Percentiles rank a stretch among this genome's conserved stretches.
phyloP scores from a whole-genome alignment of 140 eudicot genomes.

The Senecio squalidus region DNA sequence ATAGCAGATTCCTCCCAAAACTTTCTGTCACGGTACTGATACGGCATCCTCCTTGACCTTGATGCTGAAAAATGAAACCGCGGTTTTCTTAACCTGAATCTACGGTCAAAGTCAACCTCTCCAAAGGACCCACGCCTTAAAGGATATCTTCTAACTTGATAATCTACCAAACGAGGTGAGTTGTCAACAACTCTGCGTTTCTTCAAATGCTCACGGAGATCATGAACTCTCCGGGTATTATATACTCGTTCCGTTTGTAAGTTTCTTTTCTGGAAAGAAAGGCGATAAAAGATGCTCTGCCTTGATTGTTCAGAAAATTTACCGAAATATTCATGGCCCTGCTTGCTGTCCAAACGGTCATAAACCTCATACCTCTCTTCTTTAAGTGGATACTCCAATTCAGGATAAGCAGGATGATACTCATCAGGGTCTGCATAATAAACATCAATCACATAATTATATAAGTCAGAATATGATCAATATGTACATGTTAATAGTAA shows the following conservation, averaged over 20 bases:
- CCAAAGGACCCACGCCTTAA: not conserved
- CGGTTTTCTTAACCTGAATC: constrained; percentile 22
- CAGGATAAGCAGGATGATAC: constrained; percentile 17
- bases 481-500: no score
- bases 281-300: constrained; percentile 26
- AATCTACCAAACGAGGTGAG: constrained; percentile 14
- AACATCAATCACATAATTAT: constrained; percentile 25
- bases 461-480: no score
- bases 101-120: constrained; percentile 15
- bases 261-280: constrained; percentile 36
- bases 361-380: constrained; percentile 19
- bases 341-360: no score
- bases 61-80: constrained; percentile 22
- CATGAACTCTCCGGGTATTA: constrained; percentile 25
- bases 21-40: constrained; percentile 21
- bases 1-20: constrained; percentile 14
- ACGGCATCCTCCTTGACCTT: constrained; percentile 28
- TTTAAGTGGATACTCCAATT: constrained; percentile 4
- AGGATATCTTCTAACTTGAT: constrained; percentile 16
- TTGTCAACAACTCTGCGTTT: constrained; percentile 30
- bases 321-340: no score
- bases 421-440: constrained; percentile 5
- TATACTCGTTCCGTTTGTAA: constrained; percentile 1
- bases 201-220: constrained; percentile 51
- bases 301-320: constrained; percentile 20